Percentiles rank a stretch among this genome's conserved stretches.
phyloP scores from a whole-genome alignment of 306 rosid genomes.

The Acacia melanoxylon region DNA sequence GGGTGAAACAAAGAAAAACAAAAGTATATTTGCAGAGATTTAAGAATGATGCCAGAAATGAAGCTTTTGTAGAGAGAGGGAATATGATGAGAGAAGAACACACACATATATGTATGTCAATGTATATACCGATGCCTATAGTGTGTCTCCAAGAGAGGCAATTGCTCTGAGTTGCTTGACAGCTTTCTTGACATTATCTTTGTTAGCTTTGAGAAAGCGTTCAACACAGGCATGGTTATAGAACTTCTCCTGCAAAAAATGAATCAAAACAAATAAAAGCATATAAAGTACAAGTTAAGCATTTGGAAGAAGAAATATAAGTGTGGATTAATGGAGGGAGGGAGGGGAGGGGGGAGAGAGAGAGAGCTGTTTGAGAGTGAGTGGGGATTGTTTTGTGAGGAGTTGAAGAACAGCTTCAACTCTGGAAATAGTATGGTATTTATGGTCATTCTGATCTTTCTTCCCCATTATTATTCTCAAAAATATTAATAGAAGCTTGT shows the following conservation, averaged over 20 bases:
- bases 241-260: constrained; percentile 59
- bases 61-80: background rate
- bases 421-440: constrained; percentile 17
- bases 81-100: background rate
- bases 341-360: too few relatives aligned
- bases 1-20: constrained; percentile 28
- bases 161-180: constrained; percentile 80
- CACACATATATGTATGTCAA: too few relatives aligned
- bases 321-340: background rate
- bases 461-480: too few relatives aligned
- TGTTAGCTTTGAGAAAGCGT: constrained; percentile 78
- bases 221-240: constrained; percentile 70
- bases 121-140: constrained; percentile 62
- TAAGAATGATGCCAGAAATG: constrained; percentile 19
- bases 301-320: background rate
- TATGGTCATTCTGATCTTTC: constrained; percentile 45
- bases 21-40: background rate
- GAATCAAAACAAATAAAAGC: background rate
- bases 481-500: too few relatives aligned
- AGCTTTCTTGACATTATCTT: constrained; percentile 84
- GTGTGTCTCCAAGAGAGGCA: constrained; percentile 95
- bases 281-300: background rate
- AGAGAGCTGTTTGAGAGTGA: constrained; percentile 60
- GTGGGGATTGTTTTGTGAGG: constrained; percentile 67
- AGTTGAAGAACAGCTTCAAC: constrained; percentile 69